Evolutionary conservation across 2,329 filamentous ascomycete genomes (phyloP).

Genomic region (Penicillium sp.): DNA sequence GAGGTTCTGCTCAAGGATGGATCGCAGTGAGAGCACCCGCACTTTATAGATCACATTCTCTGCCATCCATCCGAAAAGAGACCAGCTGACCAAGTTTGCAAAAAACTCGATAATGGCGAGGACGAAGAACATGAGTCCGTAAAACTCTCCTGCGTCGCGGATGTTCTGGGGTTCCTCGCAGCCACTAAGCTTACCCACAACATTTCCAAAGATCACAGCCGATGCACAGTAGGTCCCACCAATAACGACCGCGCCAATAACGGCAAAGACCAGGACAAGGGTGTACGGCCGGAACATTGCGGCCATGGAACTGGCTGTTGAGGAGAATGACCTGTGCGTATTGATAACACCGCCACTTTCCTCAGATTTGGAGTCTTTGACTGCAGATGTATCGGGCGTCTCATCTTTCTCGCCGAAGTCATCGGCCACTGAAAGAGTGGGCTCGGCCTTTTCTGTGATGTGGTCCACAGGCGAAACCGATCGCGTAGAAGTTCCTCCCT

Average conservation of each 20-base stretch:
- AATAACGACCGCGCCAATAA: too few relatives aligned
- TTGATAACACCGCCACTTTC: background rate
- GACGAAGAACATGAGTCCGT: constrained; percentile 60
- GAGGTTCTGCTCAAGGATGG: constrained; percentile 63
- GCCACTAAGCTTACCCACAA: constrained; percentile 41
- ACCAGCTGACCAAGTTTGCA: constrained; percentile 61
- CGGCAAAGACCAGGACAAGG: too few relatives aligned
- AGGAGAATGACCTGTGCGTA: background rate
- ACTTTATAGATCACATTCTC: constrained; percentile 66
- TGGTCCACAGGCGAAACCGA: constrained; percentile 2
- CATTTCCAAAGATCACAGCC: too few relatives aligned
- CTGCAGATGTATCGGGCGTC: background rate
- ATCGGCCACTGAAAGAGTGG: background rate
- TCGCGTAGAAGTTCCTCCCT: background rate
- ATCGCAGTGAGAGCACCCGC: constrained; percentile 62
- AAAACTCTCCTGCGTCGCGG: constrained; percentile 52
- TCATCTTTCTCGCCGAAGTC: too few relatives aligned
- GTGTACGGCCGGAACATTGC: too few relatives aligned
- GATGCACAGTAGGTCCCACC: too few relatives aligned
- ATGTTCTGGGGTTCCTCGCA: too few relatives aligned
- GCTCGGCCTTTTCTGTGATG: constrained; percentile 4
- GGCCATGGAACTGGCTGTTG: too few relatives aligned
- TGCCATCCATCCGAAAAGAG: constrained; percentile 57
- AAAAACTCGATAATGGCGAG: constrained; percentile 60
- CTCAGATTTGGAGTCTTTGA: background rate